Conservation (phyloP, 345 rosid genomes). For the Lepidium didymum region DNA sequence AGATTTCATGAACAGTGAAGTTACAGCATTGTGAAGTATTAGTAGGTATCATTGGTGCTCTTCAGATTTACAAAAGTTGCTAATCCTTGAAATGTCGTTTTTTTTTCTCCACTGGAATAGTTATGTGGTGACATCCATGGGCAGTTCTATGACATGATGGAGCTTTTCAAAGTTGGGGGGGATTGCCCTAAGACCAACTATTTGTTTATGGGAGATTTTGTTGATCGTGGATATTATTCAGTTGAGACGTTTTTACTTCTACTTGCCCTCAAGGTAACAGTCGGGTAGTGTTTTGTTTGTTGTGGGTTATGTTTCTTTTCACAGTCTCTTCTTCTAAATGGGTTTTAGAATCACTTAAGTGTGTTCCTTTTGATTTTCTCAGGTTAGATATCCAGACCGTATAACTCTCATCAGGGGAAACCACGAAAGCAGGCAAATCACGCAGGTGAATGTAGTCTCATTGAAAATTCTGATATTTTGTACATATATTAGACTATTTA, state of each 20-base stretch:
- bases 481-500: not conserved
- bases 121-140: slow-evolving; percentile 99
- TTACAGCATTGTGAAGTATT: not conserved
- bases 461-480: not conserved
- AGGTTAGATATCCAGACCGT: slow-evolving; percentile 97
- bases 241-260: slow-evolving; percentile 95
- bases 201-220: slow-evolving; percentile 97
- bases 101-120: slow-evolving; percentile 23
- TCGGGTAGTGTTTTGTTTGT: not conserved
- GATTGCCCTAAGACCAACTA: slow-evolving; percentile 97
- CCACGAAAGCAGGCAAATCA: slow-evolving; percentile 97
- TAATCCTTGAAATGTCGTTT: not conserved
- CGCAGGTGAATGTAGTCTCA: slow-evolving; percentile 55
- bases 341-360: not conserved
- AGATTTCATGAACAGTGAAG: not conserved
- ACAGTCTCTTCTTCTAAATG: not conserved
- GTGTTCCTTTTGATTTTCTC: slow-evolving; percentile 21
- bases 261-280: slow-evolving; percentile 84
- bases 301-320: not conserved
- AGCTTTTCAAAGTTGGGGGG: slow-evolving; percentile 93
- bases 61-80: not conserved
- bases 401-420: slow-evolving; percentile 94
- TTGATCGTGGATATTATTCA: slow-evolving; percentile 92
- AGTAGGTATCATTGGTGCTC: not conserved
- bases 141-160: slow-evolving; percentile 96